Conservation (phyloP, 2,329 filamentous ascomycete genomes). For the Colletotrichum tanaceti region DNA sequence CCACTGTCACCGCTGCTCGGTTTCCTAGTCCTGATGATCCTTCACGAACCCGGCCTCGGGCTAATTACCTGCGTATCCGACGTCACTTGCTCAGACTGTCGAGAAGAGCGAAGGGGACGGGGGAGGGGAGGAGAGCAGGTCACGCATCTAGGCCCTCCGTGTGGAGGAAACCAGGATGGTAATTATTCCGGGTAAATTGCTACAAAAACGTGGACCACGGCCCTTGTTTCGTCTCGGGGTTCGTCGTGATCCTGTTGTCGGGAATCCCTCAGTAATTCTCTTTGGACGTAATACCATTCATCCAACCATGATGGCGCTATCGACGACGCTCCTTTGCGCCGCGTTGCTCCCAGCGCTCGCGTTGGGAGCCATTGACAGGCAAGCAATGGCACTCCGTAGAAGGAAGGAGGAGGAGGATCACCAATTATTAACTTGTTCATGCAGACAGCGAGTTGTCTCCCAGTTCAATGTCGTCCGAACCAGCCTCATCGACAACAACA, state of each 20-base stretch:
- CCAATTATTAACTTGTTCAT: too few species aligned
- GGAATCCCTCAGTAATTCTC: too few species aligned
- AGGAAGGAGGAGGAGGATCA: accelerated
- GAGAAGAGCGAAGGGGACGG: constrained; percentile 6
- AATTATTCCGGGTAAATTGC: constrained; percentile 32
- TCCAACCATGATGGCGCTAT: background rate
- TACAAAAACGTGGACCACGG: constrained; percentile 17
- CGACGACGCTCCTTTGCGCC: background rate
- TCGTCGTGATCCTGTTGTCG: background rate
- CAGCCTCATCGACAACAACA: constrained; percentile 47
- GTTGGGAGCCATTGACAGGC: constrained; percentile 12
- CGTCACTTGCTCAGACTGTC: constrained; percentile 11
- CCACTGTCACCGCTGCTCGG: background rate
- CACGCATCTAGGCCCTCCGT: constrained; percentile 5
- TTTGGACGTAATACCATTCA: too few species aligned
- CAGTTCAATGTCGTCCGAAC: constrained; percentile 45
- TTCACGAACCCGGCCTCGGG: constrained; percentile 4
- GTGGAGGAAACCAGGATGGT: constrained; percentile 25
- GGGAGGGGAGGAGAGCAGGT: constrained; percentile 6
- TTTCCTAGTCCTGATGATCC: constrained; percentile 1
- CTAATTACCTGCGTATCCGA: constrained; percentile 15
- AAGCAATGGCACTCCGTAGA: background rate
- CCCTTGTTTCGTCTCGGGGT: background rate
- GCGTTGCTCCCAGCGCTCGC: constrained; percentile 19
- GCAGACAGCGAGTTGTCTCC: constrained; percentile 43